Evolutionary conservation across 768 basidiomycete genomes (phyloP).

Genomic region (Russula dissimulans): DNA sequence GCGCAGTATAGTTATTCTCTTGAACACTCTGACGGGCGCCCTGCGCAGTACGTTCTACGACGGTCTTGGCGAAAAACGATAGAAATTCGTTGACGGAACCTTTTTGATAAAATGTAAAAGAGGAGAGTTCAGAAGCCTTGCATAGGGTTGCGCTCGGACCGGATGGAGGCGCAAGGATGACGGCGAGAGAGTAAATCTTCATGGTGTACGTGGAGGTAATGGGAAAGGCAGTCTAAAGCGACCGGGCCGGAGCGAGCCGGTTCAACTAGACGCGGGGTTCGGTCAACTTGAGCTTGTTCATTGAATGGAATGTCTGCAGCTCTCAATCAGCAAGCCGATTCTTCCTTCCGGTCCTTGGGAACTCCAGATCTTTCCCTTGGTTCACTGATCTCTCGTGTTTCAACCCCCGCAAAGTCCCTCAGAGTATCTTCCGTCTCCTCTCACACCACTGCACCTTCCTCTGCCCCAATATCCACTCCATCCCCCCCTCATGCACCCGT

Average conservation of each 20-base stretch:
- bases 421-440: constrained; percentile 18
- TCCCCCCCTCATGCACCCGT: constrained; percentile 17
- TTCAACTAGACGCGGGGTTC: not conserved
- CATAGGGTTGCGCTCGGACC: constrained; percentile 56
- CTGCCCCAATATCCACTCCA: constrained; percentile 20
- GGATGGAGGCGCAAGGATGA: constrained; percentile 58
- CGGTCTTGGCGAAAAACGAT: constrained; percentile 89
- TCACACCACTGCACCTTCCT: constrained; percentile 20
- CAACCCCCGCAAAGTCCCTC: constrained; percentile 20
- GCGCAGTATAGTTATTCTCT: constrained; percentile 88
- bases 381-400: constrained; percentile 17
- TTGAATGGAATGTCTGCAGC: constrained; percentile 15
- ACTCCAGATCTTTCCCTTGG: constrained; percentile 22
- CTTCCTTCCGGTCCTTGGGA: constrained; percentile 14
- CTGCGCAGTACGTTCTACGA: constrained; percentile 75
- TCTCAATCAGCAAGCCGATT: constrained; percentile 8
- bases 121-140: constrained; percentile 70
- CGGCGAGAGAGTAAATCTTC: constrained; percentile 81
- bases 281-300: not conserved
- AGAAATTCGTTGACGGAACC: constrained; percentile 87
- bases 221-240: no score
- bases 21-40: constrained; percentile 91
- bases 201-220: constrained; percentile 32
- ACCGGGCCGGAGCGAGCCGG: not conserved
- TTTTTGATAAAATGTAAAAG: constrained; percentile 90